phyloP scores from a whole-genome alignment of 345 rosid genomes.

The Brassica carinata region DNA sequence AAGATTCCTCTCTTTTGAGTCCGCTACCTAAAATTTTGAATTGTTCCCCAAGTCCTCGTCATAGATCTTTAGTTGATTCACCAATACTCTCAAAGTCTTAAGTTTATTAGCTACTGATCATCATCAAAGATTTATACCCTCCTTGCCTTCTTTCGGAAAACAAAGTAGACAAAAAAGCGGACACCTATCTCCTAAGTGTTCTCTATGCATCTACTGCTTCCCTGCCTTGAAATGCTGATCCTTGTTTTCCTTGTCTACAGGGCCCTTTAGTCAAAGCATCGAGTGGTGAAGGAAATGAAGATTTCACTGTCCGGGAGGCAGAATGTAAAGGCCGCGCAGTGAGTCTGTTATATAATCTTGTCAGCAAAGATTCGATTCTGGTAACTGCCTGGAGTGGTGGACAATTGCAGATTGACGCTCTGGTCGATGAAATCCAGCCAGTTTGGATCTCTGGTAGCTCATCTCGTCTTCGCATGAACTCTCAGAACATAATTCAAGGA shows the following conservation, averaged over 20 bases:
- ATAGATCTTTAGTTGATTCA: background rate
- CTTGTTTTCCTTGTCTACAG: slow-evolving; percentile 43
- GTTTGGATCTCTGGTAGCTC: slow-evolving; percentile 77
- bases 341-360: slow-evolving; percentile 72
- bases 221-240: slow-evolving; percentile 17
- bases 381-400: slow-evolving; percentile 99
- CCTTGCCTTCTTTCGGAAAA: slow-evolving; percentile 4
- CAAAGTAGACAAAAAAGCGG: background rate
- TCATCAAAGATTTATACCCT: slow-evolving; percentile 3
- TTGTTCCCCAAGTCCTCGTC: background rate
- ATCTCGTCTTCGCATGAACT: slow-evolving; percentile 71
- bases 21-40: slow-evolving; percentile 8
- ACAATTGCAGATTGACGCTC: slow-evolving; percentile 87
- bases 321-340: slow-evolving; percentile 87
- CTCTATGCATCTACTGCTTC: slow-evolving; percentile 2
- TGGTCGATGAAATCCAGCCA: slow-evolving; percentile 98
- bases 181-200: background rate
- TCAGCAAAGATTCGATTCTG: slow-evolving; percentile 88
- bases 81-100: slow-evolving; percentile 2
- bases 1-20: slow-evolving; percentile 9
- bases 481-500: slow-evolving; percentile 57
- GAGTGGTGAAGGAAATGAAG: slow-evolving; percentile 58
- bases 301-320: slow-evolving; percentile 52
- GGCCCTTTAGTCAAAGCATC: slow-evolving; percentile 79
- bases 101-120: slow-evolving; percentile 7